Base-by-base conservation (phyloP, 2,329 filamentous ascomycete genomes). In the Chaetomium strumarium region DNA sequence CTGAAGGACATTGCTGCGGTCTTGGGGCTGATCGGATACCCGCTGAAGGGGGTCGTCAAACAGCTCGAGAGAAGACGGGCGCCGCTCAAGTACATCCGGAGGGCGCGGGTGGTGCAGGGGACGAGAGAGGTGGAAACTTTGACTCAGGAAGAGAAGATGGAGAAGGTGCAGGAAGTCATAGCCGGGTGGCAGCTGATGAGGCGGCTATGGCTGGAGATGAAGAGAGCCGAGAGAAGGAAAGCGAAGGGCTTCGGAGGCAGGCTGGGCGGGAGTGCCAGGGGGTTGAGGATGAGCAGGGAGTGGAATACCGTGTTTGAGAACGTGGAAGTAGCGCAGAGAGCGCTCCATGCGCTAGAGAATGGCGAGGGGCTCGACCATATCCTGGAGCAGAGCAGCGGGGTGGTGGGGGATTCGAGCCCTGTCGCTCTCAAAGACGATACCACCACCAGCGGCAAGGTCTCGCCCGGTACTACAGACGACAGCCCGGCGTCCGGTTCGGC, bases 1-100 rank as follows among this genome's bases (percentile, higher is more conserved):
- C 71, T 86, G 29, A 87, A 87, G 64, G 78, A 84, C 46, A 72
- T 85, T 6, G 74, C 82, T 0, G 84, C 83, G 6, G 52, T 85
- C 1, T 63, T 84, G 1, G 81, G 82, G 0, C 81, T 81, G 0
- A 59, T 81, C 2, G 82, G 81, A 0, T 87, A 83, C 59, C 75
- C 79, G 0, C 72, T 85, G 56, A 85, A 86, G 62, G 84, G 84
- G 0, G 63, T 85, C 0, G 74, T 80, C 31, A 84, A 84, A 58
- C 79, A 87, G 62, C 66, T 74, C 1, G 71, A 76, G 55, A 76
- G 81, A 34, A 67, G 71, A 10, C 74, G 73, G 51, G 75, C 78
- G 55, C 80, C 81, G 0, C 71, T 74, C 1, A 71, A 71, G 19
- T 75, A 76, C 51, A 69, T 85, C 13, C 75, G 82, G 0, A 73